These are phyloP conservation scores for Malassezia furfur DNA, from an alignment of 1,284 basidiomycete species.

Conservation along the genomic window DNA sequence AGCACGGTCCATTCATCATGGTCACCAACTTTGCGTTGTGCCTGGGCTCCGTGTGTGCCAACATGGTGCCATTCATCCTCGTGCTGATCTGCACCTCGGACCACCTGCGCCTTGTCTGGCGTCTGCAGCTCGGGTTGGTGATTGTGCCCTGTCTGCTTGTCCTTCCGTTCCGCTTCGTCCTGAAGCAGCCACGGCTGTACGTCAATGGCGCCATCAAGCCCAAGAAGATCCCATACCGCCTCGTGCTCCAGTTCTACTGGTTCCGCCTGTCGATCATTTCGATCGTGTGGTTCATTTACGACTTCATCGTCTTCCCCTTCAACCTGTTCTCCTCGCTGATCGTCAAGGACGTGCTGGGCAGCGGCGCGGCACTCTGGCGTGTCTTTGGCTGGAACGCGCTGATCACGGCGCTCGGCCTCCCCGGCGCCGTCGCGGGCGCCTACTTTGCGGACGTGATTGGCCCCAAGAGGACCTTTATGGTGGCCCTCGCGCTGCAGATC, in stretches of 20 bases:
- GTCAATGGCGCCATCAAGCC: constrained; percentile 68
- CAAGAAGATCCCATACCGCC: constrained; percentile 61
- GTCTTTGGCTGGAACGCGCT: constrained; percentile 2
- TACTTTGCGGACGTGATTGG: constrained; percentile 55
- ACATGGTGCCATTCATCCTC: constrained; percentile 66
- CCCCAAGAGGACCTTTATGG: constrained; percentile 39
- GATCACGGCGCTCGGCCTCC: constrained; percentile 50
- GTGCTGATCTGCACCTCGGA: constrained; percentile 56
- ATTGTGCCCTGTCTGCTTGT: constrained; percentile 68
- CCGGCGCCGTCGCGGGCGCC: constrained; percentile 65
- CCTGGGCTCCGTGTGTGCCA: constrained; percentile 69
- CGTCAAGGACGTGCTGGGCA: constrained; percentile 57
- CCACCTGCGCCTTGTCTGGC: constrained; percentile 50
- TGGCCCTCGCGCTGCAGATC: constrained; percentile 32
- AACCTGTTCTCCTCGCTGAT: constrained; percentile 73
- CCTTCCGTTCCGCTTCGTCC: constrained; percentile 73
- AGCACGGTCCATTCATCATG: constrained; percentile 69
- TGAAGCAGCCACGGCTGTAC: constrained; percentile 64
- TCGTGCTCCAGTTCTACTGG: constrained; percentile 75
- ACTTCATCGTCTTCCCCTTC: constrained; percentile 30
- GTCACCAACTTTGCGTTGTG: constrained; percentile 64
- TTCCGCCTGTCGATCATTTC: constrained; percentile 60
- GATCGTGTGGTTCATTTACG: constrained; percentile 56
- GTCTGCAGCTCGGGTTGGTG: constrained; percentile 77
- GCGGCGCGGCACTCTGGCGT: background rate